Evolutionary conservation across 108 stramenopile species (phyloP), one percentile per base, ranked within the genome.

Genomic region (Pseudonitzschia pungens): DNA sequence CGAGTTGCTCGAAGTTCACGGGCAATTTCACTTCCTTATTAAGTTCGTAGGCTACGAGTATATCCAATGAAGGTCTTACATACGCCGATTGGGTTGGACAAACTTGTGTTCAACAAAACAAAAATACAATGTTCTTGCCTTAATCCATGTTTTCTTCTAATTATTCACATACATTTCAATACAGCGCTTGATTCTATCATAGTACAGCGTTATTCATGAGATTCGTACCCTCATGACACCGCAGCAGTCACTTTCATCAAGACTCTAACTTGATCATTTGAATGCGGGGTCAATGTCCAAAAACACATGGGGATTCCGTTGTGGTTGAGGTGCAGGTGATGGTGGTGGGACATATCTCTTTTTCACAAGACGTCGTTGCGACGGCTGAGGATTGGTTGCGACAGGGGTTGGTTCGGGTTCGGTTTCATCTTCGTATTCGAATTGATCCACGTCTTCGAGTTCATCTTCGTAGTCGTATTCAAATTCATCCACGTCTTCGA

Each of bases 221-320:
- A 43, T 9, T 11, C 6, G 11, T 11, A 6, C 11, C 42, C 42
- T 43, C 42, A 43, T 43, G 42, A 9, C 42, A 11, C 42, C 6
- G 42, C 11, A 9, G 42, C 42, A 6, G 42, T 43, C 6, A 48
- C 45, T 48, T 48, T 11, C 18, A 11, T 48, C 16, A 11, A 48
- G 45, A 48, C 14, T 2, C 14, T 2, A 18, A 24, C 54, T 55
- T 22, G 26, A 9, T 55, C 20, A 55, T 55, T 55, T 55, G 24
- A 8, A 55, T 20, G 54, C 54, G 54, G 21, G 24, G 24, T 55
- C 54, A 55, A 55, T 55, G 4, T 55, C 54, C 26, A 55, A 55
- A 24, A 55, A 55, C 2, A 55, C 54, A n/a, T 3, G 50, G n/a
- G 50, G 20, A 51, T n/a, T 51, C 10, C 50, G 50, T 51, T 51